These are phyloP conservation scores for Solanum chiquidenum DNA, from an alignment of 257 asterid genomes.

Conservation along the genomic window DNA sequence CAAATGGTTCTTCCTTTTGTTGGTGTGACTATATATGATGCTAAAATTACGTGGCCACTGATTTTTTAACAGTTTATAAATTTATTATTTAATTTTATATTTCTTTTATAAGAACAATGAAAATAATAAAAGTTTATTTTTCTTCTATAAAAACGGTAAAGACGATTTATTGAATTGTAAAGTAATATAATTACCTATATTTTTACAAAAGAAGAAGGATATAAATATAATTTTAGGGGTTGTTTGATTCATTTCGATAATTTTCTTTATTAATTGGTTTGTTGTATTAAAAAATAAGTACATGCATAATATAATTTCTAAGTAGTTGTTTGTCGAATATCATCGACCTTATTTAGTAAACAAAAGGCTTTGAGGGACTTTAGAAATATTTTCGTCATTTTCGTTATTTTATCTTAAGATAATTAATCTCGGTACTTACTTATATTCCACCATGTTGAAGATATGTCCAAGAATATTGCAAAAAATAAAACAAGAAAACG, in stretches of 20 bases:
- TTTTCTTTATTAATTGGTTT: not conserved
- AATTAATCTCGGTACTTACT: not conserved
- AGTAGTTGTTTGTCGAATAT: not conserved
- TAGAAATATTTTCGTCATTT: not conserved
- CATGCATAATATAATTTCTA: no score
- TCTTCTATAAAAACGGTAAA: not conserved
- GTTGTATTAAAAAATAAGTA: not conserved
- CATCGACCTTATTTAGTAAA: no score
- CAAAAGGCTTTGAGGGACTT: not conserved
- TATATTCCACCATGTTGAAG: not conserved
- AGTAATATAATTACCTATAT: not conserved
- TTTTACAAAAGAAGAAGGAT: not conserved
- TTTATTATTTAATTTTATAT: not conserved
- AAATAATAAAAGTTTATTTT: not conserved
- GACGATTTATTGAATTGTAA: not conserved
- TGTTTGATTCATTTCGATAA: rapidly evolving
- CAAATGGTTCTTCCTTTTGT: not conserved
- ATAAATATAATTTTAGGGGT: not conserved
- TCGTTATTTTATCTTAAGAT: not conserved
- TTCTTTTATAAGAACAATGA: not conserved
- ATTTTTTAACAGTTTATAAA: not conserved
- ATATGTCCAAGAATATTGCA: not conserved
- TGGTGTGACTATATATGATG: not conserved
- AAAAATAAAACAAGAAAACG: no score
- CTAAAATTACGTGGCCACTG: not conserved